Evolutionary conservation across 805 yeast species (phyloP).

Genomic region (Yarrowia sp.): DNA sequence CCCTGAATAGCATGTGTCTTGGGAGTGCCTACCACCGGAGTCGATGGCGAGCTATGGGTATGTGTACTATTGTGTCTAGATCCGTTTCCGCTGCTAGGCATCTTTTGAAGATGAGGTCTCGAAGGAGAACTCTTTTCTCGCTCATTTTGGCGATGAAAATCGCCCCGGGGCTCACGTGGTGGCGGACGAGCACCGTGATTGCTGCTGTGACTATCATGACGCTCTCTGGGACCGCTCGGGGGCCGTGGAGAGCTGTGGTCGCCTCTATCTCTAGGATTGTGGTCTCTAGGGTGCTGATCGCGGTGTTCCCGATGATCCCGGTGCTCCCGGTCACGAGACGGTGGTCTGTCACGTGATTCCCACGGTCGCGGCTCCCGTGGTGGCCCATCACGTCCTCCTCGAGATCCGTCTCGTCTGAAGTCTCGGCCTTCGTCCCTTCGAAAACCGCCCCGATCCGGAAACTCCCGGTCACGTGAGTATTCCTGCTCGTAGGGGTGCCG

Average conservation of each 20-base stretch:
- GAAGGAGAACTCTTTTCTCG: conserved; percentile 1
- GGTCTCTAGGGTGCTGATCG: not conserved
- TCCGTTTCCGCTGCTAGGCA: conserved; percentile 9
- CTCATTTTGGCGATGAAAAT: not conserved
- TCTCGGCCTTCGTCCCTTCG: conserved; percentile 25
- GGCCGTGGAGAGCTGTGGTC: not conserved
- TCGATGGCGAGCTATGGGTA: not conserved
- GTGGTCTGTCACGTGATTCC: conserved; percentile 18
- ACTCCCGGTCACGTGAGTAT: conserved; percentile 13
- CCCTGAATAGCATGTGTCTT: not conserved
- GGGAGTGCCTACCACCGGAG: conserved; percentile 1
- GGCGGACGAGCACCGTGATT: conserved; percentile 2
- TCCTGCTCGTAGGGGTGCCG: conserved; percentile 16
- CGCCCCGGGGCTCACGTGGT: conserved; percentile 11
- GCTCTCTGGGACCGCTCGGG: conserved; percentile 21
- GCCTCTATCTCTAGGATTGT: not conserved
- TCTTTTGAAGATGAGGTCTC: not conserved
- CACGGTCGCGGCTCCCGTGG: conserved; percentile 13
- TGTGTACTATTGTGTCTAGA: conserved; percentile 6
- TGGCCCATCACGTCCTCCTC: conserved; percentile 4
- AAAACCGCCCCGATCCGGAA: conserved; percentile 3
- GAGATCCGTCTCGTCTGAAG: conserved; percentile 10
- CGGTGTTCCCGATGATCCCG: conserved; percentile 3
- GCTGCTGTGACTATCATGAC: conserved; percentile 9
- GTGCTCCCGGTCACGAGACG: conserved; percentile 1